These are phyloP conservation scores for Ustilago lituana DNA, from an alignment of 1,284 basidiomycete genomes.

Conservation along the genomic window DNA sequence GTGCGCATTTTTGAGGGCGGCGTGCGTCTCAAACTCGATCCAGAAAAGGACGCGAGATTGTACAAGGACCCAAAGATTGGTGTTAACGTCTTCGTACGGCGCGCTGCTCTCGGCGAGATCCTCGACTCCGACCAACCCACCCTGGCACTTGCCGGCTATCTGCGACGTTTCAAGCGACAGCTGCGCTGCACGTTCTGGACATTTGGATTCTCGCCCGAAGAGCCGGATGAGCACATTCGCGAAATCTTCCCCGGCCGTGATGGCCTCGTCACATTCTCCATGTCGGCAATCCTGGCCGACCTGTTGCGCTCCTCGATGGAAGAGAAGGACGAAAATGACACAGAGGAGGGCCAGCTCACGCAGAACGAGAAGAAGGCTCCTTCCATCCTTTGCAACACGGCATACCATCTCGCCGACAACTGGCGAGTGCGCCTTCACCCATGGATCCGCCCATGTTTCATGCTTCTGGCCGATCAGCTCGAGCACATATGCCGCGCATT, in stretches of 20 bases:
- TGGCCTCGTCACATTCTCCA: conserved; percentile 26
- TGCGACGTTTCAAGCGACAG: conserved; percentile 38
- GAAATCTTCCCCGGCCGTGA: conserved; percentile 31
- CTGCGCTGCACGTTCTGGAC: conserved; percentile 30
- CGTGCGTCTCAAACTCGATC: conserved; percentile 5
- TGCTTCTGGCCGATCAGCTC: conserved; percentile 27
- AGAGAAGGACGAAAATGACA: conserved; percentile 8
- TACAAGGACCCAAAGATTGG: conserved; percentile 13
- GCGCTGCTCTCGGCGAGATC: conserved; percentile 18
- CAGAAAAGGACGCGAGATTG: conserved; percentile 23
- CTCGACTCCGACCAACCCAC: conserved; percentile 1
- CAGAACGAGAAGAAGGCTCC: conserved; percentile 18
- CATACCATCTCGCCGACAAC: conserved; percentile 12
- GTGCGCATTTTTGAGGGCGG: conserved; percentile 43
- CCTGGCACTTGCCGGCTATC: conserved; percentile 13
- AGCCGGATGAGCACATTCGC: conserved; percentile 29
- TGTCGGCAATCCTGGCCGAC: conserved; percentile 37
- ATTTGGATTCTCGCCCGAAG: conserved; percentile 34
- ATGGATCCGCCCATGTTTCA: conserved; percentile 33
- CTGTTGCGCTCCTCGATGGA: conserved; percentile 22
- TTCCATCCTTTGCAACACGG: conserved; percentile 19
- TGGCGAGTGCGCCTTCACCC: conserved; percentile 39
- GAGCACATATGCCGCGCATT: conserved; percentile 31
- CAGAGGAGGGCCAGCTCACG: conserved; percentile 30
- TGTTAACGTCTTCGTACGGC: conserved; percentile 32